Evolutionary conservation across 2,329 filamentous ascomycete species (phyloP).

Genomic region (Trichoderma endophyticum): DNA sequence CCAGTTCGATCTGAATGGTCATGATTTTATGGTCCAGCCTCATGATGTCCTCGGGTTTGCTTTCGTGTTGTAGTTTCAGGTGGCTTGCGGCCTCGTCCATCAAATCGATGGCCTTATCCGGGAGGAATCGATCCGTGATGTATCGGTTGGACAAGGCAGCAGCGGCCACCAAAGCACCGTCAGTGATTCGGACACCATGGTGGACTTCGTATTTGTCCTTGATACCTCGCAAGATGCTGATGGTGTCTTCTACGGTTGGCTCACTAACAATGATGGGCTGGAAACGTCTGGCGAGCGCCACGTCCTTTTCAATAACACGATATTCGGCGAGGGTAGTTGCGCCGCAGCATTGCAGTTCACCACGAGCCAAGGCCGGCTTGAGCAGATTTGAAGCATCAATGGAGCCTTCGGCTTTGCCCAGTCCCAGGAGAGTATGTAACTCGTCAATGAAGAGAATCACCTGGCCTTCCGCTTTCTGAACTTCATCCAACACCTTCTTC

Average conservation of each 20-base stretch:
- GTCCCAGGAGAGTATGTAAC: conserved; percentile 82
- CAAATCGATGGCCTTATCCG: conserved; percentile 94
- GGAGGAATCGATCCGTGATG: conserved; percentile 91
- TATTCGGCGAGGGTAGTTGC: conserved; percentile 94
- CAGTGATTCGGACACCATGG: conserved; percentile 92
- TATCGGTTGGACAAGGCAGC: conserved; percentile 93
- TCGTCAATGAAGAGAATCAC: conserved; percentile 97
- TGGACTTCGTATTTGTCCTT: conserved; percentile 98
- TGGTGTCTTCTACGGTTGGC: conserved; percentile 85
- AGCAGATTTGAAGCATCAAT: conserved; percentile 94
- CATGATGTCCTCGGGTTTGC: conserved; percentile 92
- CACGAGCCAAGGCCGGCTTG: conserved; percentile 88
- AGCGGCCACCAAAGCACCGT: conserved; percentile 85
- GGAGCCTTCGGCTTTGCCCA: conserved; percentile 93
- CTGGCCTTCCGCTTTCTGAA: conserved; percentile 81
- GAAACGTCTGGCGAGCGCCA: conserved; percentile 85
- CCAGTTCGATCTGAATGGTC: conserved; percentile 95
- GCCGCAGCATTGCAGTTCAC: conserved; percentile 91
- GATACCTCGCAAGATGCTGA: conserved; percentile 92
- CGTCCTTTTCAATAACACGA: conserved; percentile 90
- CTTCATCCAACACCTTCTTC: conserved; percentile 87
- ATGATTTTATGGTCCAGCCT: conserved; percentile 91
- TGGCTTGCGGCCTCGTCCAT: conserved; percentile 95
- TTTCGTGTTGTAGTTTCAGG: conserved; percentile 88
- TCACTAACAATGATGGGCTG: conserved; percentile 94